Base-by-base conservation (phyloP, 352 stramenopile species). In the Phytophthora sojae region DNA sequence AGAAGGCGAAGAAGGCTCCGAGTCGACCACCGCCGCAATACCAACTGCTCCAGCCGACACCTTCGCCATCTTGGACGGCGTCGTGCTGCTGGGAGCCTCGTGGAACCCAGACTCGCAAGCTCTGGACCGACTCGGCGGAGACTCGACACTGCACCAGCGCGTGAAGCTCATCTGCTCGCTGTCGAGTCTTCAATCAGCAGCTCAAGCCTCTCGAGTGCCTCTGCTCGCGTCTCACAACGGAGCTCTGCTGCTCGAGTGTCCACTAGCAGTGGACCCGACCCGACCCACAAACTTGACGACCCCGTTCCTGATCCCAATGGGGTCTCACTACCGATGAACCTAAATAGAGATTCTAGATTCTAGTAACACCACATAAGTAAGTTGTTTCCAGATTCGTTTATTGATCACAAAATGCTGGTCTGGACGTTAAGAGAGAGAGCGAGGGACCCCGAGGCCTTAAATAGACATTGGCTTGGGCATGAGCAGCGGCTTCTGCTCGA, bases 401-500 rank as follows among this genome's bases (percentile, higher is more conserved):
- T 44, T 44, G 37, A 30, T 32, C 59, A 32, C 19, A 50, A 47
- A 54, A 55, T 19, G 17, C 35, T 44, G 12, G 21, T 49, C 55
- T 58, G 50, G 29, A 32, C 29, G 8, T 7, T 32, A 21, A 21
- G 21, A 21, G 21, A 21, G 21, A 21, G 21, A 21, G 21, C 2
- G 29, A 32, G 29, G 8, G 29, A 4, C 2, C 14, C 45, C 30
- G 37, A 6, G n/a, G 26, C n/a, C 35, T 75, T 85, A 89, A 71
- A 89, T 87, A 57, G 63, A 75, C 79, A 91, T 88, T 50, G 81
- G 81, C 70, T 91, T 91, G 61, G 83, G 83, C 83, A 90, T 91
- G 12, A 70, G 52, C 47, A 91, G 79, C 29, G 83, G 77, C 67
- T 91, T 91, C 69, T 91, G 83, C 57, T 86, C 83, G 45, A 75